Percentiles rank a stretch among this genome's conserved stretches.
These are phyloP conservation scores for Dactylellina drechsleri DNA, from an alignment of 2,329 filamentous ascomycete genomes.

Conservation along the genomic window DNA sequence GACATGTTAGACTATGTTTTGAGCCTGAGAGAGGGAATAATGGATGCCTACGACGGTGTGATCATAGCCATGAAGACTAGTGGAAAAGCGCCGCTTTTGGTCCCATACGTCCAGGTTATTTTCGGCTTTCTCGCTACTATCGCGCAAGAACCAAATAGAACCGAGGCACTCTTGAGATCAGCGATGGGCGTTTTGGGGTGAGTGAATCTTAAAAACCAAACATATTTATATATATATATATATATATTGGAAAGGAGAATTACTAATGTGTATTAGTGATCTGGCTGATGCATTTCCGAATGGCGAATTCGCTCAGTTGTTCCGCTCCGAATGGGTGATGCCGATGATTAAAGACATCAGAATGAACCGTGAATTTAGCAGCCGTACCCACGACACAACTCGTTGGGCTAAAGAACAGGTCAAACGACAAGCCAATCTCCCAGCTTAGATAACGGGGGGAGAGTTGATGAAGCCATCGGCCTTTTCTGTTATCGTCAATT, in stretches of 20 bases:
- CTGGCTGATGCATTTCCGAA: constrained; percentile 92
- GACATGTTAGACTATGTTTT: constrained; percentile 98
- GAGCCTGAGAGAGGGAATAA: constrained; percentile 93
- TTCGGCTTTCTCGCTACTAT: constrained; percentile 87
- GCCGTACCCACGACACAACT: constrained; percentile 88
- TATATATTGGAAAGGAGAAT: too few species aligned
- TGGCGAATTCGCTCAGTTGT: constrained; percentile 83
- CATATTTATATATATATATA: too few species aligned
- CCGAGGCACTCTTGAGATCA: constrained; percentile 90
- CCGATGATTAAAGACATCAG: constrained; percentile 91
- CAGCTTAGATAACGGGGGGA: constrained; percentile 36
- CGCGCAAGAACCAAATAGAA: constrained; percentile 83
- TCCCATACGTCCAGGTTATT: constrained; percentile 81
- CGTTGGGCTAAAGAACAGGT: constrained; percentile 98
- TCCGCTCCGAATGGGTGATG: constrained; percentile 91
- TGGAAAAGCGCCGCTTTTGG: constrained; percentile 71
- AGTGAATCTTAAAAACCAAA: constrained; percentile 59
- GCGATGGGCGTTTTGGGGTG: constrained; percentile 98
- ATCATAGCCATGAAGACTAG: constrained; percentile 91
- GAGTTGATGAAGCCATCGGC: constrained; percentile 18
- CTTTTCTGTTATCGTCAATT: not conserved
- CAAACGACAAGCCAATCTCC: constrained; percentile 78
- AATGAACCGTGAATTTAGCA: constrained; percentile 83
- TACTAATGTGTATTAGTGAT: constrained; percentile 71
- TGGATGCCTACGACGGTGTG: constrained; percentile 98